phyloP scores from a whole-genome alignment of 2,329 filamentous ascomycete species.

The Aspergillus puulaauensis region DNA sequence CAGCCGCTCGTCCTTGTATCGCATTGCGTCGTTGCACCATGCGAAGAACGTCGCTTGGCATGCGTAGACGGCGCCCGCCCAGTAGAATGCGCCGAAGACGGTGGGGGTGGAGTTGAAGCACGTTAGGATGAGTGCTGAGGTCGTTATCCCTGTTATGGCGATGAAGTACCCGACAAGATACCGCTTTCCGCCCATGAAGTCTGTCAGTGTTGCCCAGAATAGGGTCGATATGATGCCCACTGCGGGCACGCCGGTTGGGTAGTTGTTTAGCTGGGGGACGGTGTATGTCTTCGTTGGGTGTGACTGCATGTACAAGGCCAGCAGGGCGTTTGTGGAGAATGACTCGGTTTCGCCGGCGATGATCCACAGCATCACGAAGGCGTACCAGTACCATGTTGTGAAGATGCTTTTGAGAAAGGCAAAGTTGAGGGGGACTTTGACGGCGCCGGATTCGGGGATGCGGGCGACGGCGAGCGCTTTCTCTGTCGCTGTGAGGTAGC shows the following conservation, averaged over 20 bases:
- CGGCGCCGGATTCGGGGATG: slow-evolving; percentile 24
- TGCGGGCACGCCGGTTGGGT: slow-evolving; percentile 54
- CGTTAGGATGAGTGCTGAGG: slow-evolving; percentile 61
- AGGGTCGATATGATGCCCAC: slow-evolving; percentile 58
- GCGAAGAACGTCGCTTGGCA: slow-evolving; percentile 75
- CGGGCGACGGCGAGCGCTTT: slow-evolving; percentile 31
- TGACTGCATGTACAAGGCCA: slow-evolving; percentile 52
- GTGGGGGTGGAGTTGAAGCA: slow-evolving; percentile 53
- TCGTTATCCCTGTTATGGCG: slow-evolving; percentile 62
- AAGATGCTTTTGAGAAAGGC: slow-evolving; percentile 33
- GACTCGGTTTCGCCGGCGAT: slow-evolving; percentile 71
- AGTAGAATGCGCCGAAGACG: slow-evolving; percentile 68
- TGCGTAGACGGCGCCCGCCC: slow-evolving; percentile 68
- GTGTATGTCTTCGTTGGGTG: slow-evolving; percentile 47
- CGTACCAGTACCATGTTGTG: slow-evolving; percentile 38
- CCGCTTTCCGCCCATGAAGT: slow-evolving; percentile 57
- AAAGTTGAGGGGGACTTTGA: slow-evolving; percentile 21
- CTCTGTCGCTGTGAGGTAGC: slow-evolving; percentile 33
- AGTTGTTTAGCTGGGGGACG: slow-evolving; percentile 53
- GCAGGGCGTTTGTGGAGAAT: slow-evolving; percentile 64
- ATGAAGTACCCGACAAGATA: slow-evolving; percentile 69
- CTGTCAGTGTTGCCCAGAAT: slow-evolving; percentile 69
- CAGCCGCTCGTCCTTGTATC: slow-evolving; percentile 62
- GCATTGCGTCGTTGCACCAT: slow-evolving; percentile 71
- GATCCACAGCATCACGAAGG: slow-evolving; percentile 46